Percentiles rank a stretch among this genome's conserved stretches.
These are phyloP conservation scores for Chaetomiaceae sp. DNA, from an alignment of 2,329 filamentous ascomycete genomes.

Conservation along the genomic window DNA sequence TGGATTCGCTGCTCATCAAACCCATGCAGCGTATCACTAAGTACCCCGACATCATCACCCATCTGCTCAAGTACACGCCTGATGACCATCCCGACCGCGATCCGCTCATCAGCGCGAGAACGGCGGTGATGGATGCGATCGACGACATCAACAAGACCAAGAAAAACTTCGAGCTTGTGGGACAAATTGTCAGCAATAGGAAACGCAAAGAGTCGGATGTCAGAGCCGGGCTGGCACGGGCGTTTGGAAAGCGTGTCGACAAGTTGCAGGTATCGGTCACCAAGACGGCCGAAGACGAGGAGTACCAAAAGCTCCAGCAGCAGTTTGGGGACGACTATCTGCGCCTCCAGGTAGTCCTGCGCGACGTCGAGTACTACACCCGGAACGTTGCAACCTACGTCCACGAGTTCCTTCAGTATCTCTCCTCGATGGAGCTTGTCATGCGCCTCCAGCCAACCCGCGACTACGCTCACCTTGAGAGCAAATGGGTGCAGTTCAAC, in stretches of 20 bases:
- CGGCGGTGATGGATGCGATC: slow-evolving; percentile 59
- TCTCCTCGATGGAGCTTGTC: slow-evolving; percentile 76
- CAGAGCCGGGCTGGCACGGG: slow-evolving; percentile 76
- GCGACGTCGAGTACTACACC: slow-evolving; percentile 91
- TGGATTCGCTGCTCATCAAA: slow-evolving; percentile 95
- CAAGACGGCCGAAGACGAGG: slow-evolving; percentile 68
- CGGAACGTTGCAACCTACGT: slow-evolving; percentile 77
- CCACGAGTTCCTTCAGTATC: slow-evolving; percentile 72
- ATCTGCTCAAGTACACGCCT: slow-evolving; percentile 74
- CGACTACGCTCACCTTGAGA: slow-evolving; percentile 74
- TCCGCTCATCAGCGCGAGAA: slow-evolving; percentile 52
- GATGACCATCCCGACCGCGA: slow-evolving; percentile 76
- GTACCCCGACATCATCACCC: slow-evolving; percentile 80
- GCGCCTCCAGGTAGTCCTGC: slow-evolving; percentile 83
- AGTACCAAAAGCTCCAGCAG: slow-evolving; percentile 75
- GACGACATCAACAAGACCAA: slow-evolving; percentile 93
- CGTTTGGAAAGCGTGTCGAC: slow-evolving; percentile 83
- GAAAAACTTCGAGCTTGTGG: slow-evolving; percentile 88
- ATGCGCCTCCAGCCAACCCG: slow-evolving; percentile 67
- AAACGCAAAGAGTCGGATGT: slow-evolving; percentile 88
- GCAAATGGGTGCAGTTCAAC: slow-evolving; percentile 90
- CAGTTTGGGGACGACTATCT: slow-evolving; percentile 91
- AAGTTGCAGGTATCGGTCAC: slow-evolving; percentile 65
- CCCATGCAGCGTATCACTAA: slow-evolving; percentile 92
- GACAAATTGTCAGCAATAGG: slow-evolving; percentile 71